Percentiles rank a stretch among this genome's conserved stretches.
Conservation (phyloP, 306 rosid genomes). For the Casuarina equisetifolia region DNA sequence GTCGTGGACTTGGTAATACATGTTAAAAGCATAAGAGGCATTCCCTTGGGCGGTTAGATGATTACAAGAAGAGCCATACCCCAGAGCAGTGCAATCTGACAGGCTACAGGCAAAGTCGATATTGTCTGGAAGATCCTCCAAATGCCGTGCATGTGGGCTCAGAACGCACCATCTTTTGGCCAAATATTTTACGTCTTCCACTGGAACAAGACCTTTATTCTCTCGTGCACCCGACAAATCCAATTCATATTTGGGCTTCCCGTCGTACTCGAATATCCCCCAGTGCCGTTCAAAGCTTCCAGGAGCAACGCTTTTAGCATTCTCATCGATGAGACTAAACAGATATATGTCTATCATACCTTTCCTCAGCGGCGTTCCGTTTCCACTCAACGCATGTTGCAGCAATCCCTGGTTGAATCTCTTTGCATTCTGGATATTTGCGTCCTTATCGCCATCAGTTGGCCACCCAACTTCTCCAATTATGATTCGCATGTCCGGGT, state of each 20-base stretch:
- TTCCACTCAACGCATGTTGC: slow-evolving; percentile 55
- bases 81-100: slow-evolving; percentile 89
- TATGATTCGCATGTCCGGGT: slow-evolving; percentile 55
- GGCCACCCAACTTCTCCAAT: slow-evolving; percentile 97
- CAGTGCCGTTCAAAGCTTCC: slow-evolving; percentile 92
- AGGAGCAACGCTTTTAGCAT: slow-evolving; percentile 68
- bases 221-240: slow-evolving; percentile 48
- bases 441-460: slow-evolving; percentile 72
- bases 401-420: slow-evolving; percentile 76
- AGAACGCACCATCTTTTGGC: slow-evolving; percentile 67
- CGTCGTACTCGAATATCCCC: slow-evolving; percentile 90
- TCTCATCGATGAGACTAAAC: slow-evolving; percentile 74
- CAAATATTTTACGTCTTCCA: slow-evolving; percentile 64
- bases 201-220: slow-evolving; percentile 55
- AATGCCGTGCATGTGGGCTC: slow-evolving; percentile 36
- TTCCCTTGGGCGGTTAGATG: slow-evolving; percentile 53
- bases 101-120: slow-evolving; percentile 76
- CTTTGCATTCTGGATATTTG: slow-evolving; percentile 56
- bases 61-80: slow-evolving; percentile 88
- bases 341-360: slow-evolving; percentile 56
- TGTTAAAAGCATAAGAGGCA: slow-evolving; percentile 94
- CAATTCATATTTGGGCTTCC: slow-evolving; percentile 80
- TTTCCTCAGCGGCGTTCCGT: slow-evolving; percentile 69
- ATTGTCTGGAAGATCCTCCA: slow-evolving; percentile 38
- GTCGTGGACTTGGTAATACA: slow-evolving; percentile 72